These are phyloP conservation scores for Brasenia schreberi DNA, from an alignment of 164 flowering plant genomes.

Conservation along the genomic window DNA sequence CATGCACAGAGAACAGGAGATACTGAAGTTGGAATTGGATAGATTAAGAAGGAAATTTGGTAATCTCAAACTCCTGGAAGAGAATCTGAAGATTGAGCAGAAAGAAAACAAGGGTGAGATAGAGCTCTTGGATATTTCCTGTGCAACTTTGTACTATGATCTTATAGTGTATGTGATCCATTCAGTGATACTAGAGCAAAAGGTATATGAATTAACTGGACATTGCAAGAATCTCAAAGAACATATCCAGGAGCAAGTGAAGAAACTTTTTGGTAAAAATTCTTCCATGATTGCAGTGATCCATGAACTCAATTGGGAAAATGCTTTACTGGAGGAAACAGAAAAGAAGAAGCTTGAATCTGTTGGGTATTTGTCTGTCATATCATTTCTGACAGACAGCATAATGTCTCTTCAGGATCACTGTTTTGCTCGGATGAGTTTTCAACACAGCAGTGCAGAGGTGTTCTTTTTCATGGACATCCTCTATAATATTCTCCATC, in stretches of 20 bases:
- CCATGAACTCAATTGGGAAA: conserved; percentile 34
- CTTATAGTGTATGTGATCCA: conserved; percentile 14
- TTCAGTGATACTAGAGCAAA: conserved; percentile 39
- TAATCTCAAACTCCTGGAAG: conserved; percentile 35
- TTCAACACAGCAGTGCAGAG: neutral
- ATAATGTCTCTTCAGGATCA: conserved; percentile 45
- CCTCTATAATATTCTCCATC: neutral
- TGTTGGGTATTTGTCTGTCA: conserved; percentile 38
- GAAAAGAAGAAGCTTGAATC: conserved; percentile 14
- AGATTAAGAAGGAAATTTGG: conserved; percentile 26
- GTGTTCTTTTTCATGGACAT: neutral
- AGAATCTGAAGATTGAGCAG: conserved; percentile 39
- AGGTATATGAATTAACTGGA: conserved; percentile 47
- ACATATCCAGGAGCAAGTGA: neutral
- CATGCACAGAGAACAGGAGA: conserved; percentile 17
- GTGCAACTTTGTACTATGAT: conserved; percentile 58
- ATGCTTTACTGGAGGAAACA: conserved; percentile 15
- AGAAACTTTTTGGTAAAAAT: conserved; percentile 14
- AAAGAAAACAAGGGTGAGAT: conserved; percentile 30
- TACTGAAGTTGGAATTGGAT: conserved; percentile 30
- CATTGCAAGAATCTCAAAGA: conserved; percentile 39
- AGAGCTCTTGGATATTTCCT: conserved; percentile 66
- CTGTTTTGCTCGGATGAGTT: neutral
- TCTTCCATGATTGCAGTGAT: conserved; percentile 27
- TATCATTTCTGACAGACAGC: conserved; percentile 38